Evolutionary conservation across 2,329 filamentous ascomycete genomes (phyloP), one percentile per base, ranked within the genome.

Genomic region (Cladosporium sp.): DNA sequence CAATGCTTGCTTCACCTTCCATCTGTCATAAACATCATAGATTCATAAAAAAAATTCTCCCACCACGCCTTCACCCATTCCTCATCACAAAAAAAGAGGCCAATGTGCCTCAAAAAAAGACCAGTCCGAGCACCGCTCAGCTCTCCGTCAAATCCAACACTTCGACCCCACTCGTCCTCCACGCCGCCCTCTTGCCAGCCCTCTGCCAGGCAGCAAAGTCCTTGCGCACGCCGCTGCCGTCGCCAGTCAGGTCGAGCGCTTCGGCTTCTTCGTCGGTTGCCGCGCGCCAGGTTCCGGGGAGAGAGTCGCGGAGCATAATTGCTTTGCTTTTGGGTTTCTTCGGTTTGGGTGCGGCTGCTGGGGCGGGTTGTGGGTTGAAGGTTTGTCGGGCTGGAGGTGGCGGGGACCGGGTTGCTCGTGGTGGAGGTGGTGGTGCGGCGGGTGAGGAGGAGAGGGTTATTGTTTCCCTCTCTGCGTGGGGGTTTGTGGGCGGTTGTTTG

Each of bases 141-240:
- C n/a, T 33, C 33, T 23, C 35, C 23, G 76, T 78, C 66, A 78
- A 67, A 70, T 78, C 76, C 67, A 78, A 67, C 5, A 77, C 69
- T 59, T 77, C 76, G 23, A 78, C 74, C 4, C 71, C 75, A 69
- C 76, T 78, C 61, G 72, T 70, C 62, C 75, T 68, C 69, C 72
- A 77, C 18, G 60, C 70, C 40, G 53, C 67, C 16, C 65, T 68
- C n/a, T 57, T 66, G 37, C 46, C 57, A 60, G 44, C 52, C 65
- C 70, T 23, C 62, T 46, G 28, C 16, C 37, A 29, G 6, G 55
- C 11, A 29, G 62, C 31, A 12, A 16, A 40, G 16, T 55, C 33
- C 7, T 37, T 40, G 11, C 65, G 66, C 68, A 67, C 69, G 1
- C 69, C 69, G 63, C 71, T 71, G 2, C 69, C 71, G 57, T 73